Percentiles rank a stretch among this genome's conserved stretches.
Evolutionary conservation across 176 grass and related monocot genomes (phyloP).

Genomic region (Secale cereale): DNA sequence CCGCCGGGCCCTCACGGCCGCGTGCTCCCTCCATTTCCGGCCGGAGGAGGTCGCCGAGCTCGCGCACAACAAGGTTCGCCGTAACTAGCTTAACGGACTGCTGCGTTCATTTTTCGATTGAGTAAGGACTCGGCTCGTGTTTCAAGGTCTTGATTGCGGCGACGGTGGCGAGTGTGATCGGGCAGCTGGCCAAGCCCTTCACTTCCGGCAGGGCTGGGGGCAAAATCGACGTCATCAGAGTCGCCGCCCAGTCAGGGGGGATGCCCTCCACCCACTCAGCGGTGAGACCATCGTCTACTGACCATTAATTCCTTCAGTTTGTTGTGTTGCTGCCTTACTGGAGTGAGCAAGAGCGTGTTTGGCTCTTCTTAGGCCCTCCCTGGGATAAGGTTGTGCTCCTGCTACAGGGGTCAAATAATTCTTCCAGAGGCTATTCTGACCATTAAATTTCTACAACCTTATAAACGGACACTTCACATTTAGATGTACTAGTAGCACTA

Average conservation of each 20-base stretch:
- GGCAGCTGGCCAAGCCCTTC: slow-evolving; percentile 82
- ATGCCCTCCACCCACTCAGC: slow-evolving; percentile 96
- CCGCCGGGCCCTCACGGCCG: not conserved
- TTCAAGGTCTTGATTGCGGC: slow-evolving; percentile 78
- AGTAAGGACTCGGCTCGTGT: not conserved
- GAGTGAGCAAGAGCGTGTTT: not conserved
- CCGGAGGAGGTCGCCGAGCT: slow-evolving; percentile 54
- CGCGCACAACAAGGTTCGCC: slow-evolving; percentile 67
- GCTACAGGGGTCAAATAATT: not conserved
- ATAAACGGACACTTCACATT: not conserved
- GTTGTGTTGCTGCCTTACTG: not conserved
- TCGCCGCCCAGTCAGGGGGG: slow-evolving; percentile 55
- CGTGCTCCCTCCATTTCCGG: slow-evolving; percentile 35
- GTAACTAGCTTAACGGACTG: not conserved
- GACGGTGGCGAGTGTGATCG: slow-evolving; percentile 39
- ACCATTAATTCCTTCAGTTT: not conserved
- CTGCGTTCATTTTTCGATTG: not conserved
- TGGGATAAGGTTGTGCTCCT: not conserved
- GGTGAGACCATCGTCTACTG: slow-evolving; percentile 30
- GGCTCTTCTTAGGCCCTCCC: not conserved
- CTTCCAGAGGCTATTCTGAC: not conserved
- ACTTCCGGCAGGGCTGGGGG: slow-evolving; percentile 38
- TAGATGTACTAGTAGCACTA: not conserved
- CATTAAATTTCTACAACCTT: not conserved
- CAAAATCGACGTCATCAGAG: slow-evolving; percentile 50